Evolutionary conservation across 2,329 filamentous ascomycete species (phyloP).

Genomic region (Rutstroemia sp.): DNA sequence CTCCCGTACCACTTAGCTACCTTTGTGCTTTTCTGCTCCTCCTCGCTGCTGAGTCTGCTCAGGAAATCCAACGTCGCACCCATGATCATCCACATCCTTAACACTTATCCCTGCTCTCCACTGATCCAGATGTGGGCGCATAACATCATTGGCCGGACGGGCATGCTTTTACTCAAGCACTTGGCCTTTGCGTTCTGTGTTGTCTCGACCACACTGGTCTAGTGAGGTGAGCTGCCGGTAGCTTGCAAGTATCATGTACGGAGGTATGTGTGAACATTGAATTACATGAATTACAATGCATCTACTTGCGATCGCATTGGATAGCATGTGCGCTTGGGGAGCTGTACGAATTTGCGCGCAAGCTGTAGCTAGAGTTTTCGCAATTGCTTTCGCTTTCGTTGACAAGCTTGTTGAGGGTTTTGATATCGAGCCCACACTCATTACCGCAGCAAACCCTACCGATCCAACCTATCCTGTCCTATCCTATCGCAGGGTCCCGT

Average conservation of each 20-base stretch:
- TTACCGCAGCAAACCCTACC: no score
- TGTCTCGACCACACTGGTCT: slow-evolving; percentile 21
- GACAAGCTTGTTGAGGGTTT: no score
- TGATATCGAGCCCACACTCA: no score
- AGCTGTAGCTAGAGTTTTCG: background rate
- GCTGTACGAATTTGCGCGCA: slow-evolving; percentile 13
- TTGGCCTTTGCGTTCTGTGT: slow-evolving; percentile 25
- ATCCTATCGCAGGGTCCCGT: background rate
- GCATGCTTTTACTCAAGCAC: slow-evolving; percentile 22
- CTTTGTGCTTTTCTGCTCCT: no score
- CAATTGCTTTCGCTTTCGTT: background rate
- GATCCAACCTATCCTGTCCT: background rate
- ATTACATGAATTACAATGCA: background rate
- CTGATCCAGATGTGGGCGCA: slow-evolving; percentile 22
- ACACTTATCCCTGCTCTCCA: slow-evolving; percentile 14
- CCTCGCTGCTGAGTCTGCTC: background rate
- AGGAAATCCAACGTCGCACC: slow-evolving; percentile 1
- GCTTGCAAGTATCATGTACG: background rate
- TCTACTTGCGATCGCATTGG: slow-evolving; percentile 12
- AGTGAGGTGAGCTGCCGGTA: background rate
- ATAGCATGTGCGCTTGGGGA: slow-evolving; percentile 17
- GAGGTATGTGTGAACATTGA: background rate
- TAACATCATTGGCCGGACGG: slow-evolving; percentile 24
- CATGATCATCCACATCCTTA: slow-evolving; percentile 20
- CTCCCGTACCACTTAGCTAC: no score